Evolutionary conservation across 78 protist genomes (phyloP), one percentile per base, ranked within the genome.

Genomic region (Dictyostelium citrinum): DNA sequence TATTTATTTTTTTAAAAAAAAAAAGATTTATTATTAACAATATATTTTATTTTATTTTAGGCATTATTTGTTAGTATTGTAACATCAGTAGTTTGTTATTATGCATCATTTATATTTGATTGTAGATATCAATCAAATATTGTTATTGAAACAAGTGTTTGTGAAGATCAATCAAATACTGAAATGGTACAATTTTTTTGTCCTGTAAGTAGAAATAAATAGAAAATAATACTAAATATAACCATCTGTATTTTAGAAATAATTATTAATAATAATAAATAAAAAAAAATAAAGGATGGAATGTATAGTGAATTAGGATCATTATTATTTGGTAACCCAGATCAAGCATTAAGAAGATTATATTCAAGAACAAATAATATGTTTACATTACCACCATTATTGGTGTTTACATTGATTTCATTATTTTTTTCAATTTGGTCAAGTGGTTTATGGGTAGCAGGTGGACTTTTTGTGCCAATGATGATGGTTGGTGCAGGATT

Each of bases 401-500:
- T 83, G 5, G 49, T 84, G 4, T 97, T 97, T 68, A 51, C 93
- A n/a, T 11, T 95, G 45, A 33, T 95, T 20, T 93, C 91, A 35
- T 97, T 91, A 46, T 16, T 35, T 75, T 82, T 98, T 24, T 78
- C 96, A 33, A 45, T 93, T 27, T 14, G 90, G 86, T 96, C 98
- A 1, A 83, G 85, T 77, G 99, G 99, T 70, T 37, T 91, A n/a
- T 70, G 94, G 68, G 97, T 96, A 1, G 82, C 83, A 3, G 81
- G 93, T 20, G 93, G 96, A 11, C 81, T 93, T 22, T 97, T 97
- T 61, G 97, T 98, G 8, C 99, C 99, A 12, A 55, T 81, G 93
- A 93, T 98, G 78, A 82, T 97, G 81, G 90, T 90, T 17, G 99
- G 99, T 12, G 98, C 97, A 29, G 83, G 96, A 49, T 96, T 76